Conservation (phyloP, 148 eudicot genomes). For the Rhododendron henanense region DNA sequence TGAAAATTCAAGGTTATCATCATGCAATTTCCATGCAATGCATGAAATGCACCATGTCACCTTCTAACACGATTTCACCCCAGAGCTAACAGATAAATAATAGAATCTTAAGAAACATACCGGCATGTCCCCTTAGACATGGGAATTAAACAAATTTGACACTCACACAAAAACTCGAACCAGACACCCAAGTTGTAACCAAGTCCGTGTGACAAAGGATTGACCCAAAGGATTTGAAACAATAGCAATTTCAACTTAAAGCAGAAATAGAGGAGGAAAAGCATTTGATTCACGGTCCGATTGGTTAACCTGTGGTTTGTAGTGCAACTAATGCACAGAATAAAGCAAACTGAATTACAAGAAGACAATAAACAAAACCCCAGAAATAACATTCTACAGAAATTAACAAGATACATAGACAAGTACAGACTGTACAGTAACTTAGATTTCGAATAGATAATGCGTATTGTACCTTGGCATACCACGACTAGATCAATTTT, state of each 20-base stretch:
- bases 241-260: neutral
- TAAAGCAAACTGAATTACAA: neutral
- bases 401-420: neutral
- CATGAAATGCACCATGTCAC: neutral
- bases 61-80: neutral
- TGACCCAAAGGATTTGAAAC: neutral
- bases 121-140: neutral
- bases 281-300: neutral
- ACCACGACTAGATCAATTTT: neutral
- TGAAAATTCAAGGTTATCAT: neutral
- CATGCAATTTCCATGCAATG: neutral
- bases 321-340: neutral
- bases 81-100: neutral
- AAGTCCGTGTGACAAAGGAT: neutral
- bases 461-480: neutral
- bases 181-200: neutral
- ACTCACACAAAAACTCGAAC: neutral
- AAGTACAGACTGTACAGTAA: neutral
- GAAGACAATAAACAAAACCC: neutral
- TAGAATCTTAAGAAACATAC: neutral
- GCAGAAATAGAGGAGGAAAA: neutral
- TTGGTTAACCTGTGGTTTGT: neutral
- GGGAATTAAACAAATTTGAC: neutral
- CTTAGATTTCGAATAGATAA: neutral
- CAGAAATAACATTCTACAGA: constrained; percentile 2